Percentiles rank a stretch among this genome's conserved stretches.
phyloP scores from a whole-genome alignment of 2,329 filamentous ascomycete species.

The Aspergillus ochraceoroseus region DNA sequence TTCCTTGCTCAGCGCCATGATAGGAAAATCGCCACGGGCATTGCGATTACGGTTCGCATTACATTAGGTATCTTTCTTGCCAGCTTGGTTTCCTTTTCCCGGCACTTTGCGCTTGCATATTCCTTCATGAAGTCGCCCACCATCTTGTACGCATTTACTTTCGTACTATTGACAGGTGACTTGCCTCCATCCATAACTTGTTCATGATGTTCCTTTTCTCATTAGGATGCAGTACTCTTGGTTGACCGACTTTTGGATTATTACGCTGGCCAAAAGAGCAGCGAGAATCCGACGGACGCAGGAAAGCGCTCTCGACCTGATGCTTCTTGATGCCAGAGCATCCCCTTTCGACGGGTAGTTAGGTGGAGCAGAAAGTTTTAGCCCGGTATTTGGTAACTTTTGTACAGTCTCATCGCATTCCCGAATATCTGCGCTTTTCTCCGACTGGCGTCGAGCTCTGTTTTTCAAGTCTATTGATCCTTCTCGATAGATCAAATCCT shows the following conservation, averaged over 20 bases:
- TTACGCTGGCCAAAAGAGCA: slow-evolving; percentile 20
- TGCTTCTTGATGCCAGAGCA: slow-evolving; percentile 5
- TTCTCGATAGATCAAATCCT: slow-evolving; percentile 11
- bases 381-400: too few relatives aligned
- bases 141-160: slow-evolving; percentile 36
- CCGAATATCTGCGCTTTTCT: background rate
- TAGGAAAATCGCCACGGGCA: slow-evolving; percentile 19
- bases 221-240: slow-evolving; percentile 27
- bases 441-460: slow-evolving; percentile 3
- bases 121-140: slow-evolving; percentile 40
- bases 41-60: slow-evolving; percentile 29
- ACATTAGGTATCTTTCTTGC: slow-evolving; percentile 29
- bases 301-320: slow-evolving; percentile 22
- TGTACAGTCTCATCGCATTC: background rate
- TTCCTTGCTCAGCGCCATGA: slow-evolving; percentile 29
- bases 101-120: slow-evolving; percentile 34
- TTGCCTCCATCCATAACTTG: slow-evolving; percentile 3
- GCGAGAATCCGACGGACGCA: slow-evolving; percentile 25
- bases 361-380: too few relatives aligned
- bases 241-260: slow-evolving; percentile 36
- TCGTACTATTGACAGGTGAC: slow-evolving; percentile 32
- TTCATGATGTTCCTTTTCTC: slow-evolving; percentile 9
- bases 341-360: background rate
- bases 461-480: slow-evolving; percentile 8
- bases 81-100: slow-evolving; percentile 29